A percentile compares a stretch with the other conserved stretches of the same genome.
phyloP scores from a whole-genome alignment of 2,329 filamentous ascomycete species.

The Penicillium digitatum region DNA sequence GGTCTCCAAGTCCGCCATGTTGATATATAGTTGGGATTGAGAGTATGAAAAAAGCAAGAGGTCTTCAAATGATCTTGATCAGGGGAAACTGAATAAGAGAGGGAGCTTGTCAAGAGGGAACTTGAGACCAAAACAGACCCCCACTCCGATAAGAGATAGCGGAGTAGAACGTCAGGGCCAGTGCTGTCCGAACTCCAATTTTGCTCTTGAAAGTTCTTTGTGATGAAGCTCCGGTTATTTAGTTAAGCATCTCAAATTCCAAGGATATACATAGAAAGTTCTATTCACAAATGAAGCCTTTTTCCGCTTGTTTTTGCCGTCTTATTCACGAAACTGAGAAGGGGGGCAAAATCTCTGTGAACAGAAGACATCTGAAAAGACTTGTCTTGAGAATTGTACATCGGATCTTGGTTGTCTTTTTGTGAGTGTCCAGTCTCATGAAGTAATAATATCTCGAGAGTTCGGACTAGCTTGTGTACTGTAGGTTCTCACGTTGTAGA shows the following conservation, averaged over 20 bases:
- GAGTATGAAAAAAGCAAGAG: neutral
- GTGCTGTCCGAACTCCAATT: neutral
- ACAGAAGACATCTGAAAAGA: too few species aligned
- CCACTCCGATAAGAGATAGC: conserved; percentile 5
- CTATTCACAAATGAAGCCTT: too few species aligned
- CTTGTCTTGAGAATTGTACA: too few species aligned
- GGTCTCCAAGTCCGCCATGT: conserved; percentile 16
- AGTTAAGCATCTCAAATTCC: too few species aligned
- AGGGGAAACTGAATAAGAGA: neutral
- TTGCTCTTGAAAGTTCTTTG: neutral
- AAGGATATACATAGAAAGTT: too few species aligned
- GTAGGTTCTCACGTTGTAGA: neutral
- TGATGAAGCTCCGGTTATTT: too few species aligned
- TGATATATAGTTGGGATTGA: neutral
- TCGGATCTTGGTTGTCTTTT: neutral
- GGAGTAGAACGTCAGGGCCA: neutral
- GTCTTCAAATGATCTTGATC: neutral
- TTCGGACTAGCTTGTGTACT: neutral
- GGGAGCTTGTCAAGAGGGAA: neutral
- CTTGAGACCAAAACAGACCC: neutral
- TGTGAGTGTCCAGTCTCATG: neutral
- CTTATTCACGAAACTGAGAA: too few species aligned
- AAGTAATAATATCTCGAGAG: neutral
- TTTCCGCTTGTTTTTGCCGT: too few species aligned
- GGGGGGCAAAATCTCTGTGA: too few species aligned